A percentile compares a stretch with the other conserved stretches of the same genome.
Evolutionary conservation across 371 early-diverging fungal genomes (phyloP).

Genomic region (Syncephalastrum sp.): DNA sequence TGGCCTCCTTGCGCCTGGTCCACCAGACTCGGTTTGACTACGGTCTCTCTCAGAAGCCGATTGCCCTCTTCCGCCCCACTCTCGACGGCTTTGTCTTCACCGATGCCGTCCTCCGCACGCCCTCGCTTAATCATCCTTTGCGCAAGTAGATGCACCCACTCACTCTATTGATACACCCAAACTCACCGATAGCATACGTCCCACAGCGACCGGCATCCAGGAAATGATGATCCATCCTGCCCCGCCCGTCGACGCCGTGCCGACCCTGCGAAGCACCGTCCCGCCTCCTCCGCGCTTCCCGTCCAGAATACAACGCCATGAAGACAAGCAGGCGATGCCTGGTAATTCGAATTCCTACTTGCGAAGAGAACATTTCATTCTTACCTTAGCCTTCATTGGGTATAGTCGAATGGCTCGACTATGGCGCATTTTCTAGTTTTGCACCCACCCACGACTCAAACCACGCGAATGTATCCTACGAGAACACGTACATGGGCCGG

Average conservation of each 20-base stretch:
- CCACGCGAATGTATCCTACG: conserved; percentile 44
- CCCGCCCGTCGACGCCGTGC: conserved; percentile 20
- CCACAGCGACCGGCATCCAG: conserved; percentile 28
- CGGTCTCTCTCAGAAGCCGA: no score
- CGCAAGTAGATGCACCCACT: not conserved
- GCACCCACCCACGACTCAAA: conserved; percentile 49
- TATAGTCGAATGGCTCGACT: conserved; percentile 52
- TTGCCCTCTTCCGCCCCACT: conserved; percentile 42
- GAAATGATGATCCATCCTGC: conserved; percentile 38
- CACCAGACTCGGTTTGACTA: no score
- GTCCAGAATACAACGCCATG: conserved; percentile 27
- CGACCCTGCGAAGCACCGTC: conserved; percentile 27
- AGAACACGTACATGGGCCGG: conserved; percentile 42
- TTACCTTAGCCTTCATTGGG: not conserved
- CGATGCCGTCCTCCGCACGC: conserved; percentile 18
- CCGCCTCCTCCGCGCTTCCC: conserved; percentile 34
- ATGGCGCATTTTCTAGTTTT: conserved; percentile 51
- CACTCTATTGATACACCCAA: not conserved
- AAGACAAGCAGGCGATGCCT: conserved; percentile 38
- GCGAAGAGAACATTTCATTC: not conserved
- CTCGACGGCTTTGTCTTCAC: conserved; percentile 45
- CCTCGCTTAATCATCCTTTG: conserved; percentile 2
- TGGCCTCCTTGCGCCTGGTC: no score
- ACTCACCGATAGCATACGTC: not conserved
- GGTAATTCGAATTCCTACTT: conserved; percentile 15